phyloP scores from a whole-genome alignment of 768 basidiomycete genomes.

The Suillus weaverae region DNA sequence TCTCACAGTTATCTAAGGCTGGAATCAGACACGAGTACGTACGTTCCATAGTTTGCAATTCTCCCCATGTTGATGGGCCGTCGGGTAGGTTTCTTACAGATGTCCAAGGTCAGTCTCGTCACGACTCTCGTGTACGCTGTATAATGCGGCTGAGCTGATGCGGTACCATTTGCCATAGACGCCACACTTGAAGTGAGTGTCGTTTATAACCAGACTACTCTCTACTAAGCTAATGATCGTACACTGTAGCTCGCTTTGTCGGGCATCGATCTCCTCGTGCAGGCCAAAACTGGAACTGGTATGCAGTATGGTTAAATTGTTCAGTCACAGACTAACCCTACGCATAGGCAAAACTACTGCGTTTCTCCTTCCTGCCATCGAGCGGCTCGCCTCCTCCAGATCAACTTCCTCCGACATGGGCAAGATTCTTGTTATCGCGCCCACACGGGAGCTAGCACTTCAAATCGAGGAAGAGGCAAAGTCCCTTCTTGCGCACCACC shows the following conservation, averaged over 20 bases:
- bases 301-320: conserved; percentile 19
- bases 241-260: conserved; percentile 36
- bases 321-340: neutral
- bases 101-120: conserved; percentile 44
- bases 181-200: conserved; percentile 41
- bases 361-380: conserved; percentile 75
- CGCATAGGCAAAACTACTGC: conserved; percentile 64
- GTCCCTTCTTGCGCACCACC: conserved; percentile 41
- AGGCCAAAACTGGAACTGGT: conserved; percentile 64
- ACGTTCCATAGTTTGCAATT: conserved; percentile 18
- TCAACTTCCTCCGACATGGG: conserved; percentile 32
- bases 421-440: conserved; percentile 62
- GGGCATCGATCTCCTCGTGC: conserved; percentile 48
- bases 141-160: neutral
- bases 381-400: conserved; percentile 47
- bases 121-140: neutral
- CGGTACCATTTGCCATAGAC: conserved; percentile 21
- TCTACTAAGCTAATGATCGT: conserved; percentile 6
- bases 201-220: neutral
- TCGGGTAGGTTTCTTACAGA: conserved; percentile 43
- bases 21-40: conserved; percentile 47
- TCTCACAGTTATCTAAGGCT: conserved; percentile 42
- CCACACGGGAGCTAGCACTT: conserved; percentile 74
- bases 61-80: conserved; percentile 1
- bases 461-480: conserved; percentile 64